Conservation (phyloP, 305 asterid genomes). For the Caryopteris hybrid region DNA sequence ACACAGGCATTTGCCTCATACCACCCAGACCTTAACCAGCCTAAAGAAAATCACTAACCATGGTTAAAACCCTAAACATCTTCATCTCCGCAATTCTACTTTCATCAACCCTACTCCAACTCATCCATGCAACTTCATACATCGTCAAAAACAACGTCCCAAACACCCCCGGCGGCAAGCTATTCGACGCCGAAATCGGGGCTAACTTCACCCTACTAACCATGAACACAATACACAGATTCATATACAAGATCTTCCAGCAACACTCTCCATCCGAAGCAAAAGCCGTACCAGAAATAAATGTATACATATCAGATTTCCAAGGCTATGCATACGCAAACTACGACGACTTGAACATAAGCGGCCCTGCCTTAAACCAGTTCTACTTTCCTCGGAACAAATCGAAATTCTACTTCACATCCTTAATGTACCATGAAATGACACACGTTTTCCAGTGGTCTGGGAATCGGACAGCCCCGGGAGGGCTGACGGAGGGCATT, state of each 20-base stretch:
- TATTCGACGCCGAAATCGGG: conserved; percentile 6
- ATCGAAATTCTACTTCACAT: not conserved
- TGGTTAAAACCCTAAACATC: not conserved
- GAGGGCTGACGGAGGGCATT: conserved; percentile 29
- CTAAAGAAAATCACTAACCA: not conserved
- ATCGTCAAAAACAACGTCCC: conserved; percentile 7
- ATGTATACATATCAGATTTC: conserved; percentile 11
- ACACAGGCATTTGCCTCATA: too few species aligned
- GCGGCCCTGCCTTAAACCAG: not conserved
- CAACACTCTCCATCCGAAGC: not conserved
- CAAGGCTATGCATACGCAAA: not conserved
- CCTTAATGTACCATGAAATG: conserved; percentile 23
- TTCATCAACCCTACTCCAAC: not conserved
- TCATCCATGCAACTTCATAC: conserved; percentile 1
- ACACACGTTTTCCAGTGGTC: conserved; percentile 29
- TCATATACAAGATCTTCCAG: not conserved
- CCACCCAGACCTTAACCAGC: not conserved
- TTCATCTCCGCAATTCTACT: not conserved
- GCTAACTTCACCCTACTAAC: not conserved
- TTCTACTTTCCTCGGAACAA: not conserved
- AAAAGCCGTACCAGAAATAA: not conserved
- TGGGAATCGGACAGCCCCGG: conserved; percentile 20
- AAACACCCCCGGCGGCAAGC: not conserved
- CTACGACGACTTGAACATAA: conserved; percentile 10
- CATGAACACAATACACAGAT: not conserved